Percentiles rank a stretch among this genome's conserved stretches.
Evolutionary conservation across 2,329 filamentous ascomycete genomes (phyloP).

Genomic region (Alternaria sp.): DNA sequence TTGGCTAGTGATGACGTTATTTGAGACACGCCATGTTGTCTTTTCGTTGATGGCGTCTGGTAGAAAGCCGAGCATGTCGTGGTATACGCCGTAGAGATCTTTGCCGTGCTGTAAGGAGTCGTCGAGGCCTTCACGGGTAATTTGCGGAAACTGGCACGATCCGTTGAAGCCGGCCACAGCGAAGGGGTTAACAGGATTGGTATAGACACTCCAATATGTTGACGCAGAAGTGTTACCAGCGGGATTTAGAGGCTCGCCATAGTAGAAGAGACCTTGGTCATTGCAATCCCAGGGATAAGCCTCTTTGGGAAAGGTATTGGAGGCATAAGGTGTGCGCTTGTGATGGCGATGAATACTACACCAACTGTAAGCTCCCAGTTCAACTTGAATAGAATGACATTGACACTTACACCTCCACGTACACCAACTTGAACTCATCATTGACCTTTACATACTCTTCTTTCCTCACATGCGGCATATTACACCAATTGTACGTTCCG

Average conservation of each 20-base stretch:
- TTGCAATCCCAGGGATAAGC: conserved; percentile 76
- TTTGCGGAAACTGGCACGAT: conserved; percentile 82
- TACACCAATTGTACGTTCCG: conserved; percentile 80
- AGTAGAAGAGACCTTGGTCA: conserved; percentile 74
- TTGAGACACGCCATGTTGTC: conserved; percentile 76
- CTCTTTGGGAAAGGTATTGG: conserved; percentile 79
- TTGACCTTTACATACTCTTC: conserved; percentile 67
- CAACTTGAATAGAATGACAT: neutral
- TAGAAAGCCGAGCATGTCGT: conserved; percentile 72
- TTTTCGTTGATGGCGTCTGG: conserved; percentile 58
- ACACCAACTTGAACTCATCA: conserved; percentile 69
- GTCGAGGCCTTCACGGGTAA: conserved; percentile 73
- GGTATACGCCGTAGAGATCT: conserved; percentile 81
- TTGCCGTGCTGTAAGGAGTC: conserved; percentile 79
- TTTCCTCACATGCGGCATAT: conserved; percentile 83
- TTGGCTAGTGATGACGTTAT: conserved; percentile 83
- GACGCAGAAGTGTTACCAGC: conserved; percentile 59
- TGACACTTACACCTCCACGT: conserved; percentile 73
- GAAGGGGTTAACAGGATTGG: conserved; percentile 72
- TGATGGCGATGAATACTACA: conserved; percentile 76
- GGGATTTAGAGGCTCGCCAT: conserved; percentile 64
- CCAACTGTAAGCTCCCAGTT: neutral
- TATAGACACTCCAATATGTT: conserved; percentile 72
- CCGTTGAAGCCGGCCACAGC: conserved; percentile 72
- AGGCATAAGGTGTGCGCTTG: conserved; percentile 81